Percentiles rank a stretch among this genome's conserved stretches.
phyloP scores from a whole-genome alignment of 2,329 filamentous ascomycete genomes.

The Colletotrichum echinochloae region DNA sequence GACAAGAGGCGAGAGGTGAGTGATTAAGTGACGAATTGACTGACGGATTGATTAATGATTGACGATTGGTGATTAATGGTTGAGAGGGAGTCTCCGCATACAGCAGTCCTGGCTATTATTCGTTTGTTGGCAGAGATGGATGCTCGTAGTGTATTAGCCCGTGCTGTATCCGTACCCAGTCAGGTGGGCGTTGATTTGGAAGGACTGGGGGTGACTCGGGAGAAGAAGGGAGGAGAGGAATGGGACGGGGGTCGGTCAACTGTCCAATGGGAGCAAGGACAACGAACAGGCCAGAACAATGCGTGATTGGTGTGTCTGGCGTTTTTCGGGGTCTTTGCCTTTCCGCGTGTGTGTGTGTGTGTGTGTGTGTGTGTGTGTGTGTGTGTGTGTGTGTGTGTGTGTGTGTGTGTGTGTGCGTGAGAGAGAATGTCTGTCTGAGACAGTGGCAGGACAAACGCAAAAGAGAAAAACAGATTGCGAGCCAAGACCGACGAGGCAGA shows the following conservation, averaged over 20 bases:
- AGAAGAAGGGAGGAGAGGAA: too few species aligned
- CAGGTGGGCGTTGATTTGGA: slow-evolving; percentile 21
- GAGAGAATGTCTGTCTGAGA: slow-evolving; percentile 5
- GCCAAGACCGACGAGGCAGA: slow-evolving; percentile 2
- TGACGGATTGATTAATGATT: background rate
- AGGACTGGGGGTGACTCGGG: background rate
- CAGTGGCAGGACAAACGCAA: slow-evolving; percentile 7
- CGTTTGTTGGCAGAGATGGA: slow-evolving; percentile 1
- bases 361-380: slow-evolving; percentile 14
- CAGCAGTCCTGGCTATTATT: background rate
- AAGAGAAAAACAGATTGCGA: slow-evolving; percentile 7
- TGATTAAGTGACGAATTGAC: slow-evolving; percentile 15
- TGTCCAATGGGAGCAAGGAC: background rate
- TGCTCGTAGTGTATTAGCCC: slow-evolving; percentile 8
- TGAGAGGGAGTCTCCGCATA: background rate
- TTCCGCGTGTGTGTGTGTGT: slow-evolving; percentile 8
- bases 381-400: slow-evolving; percentile 23
- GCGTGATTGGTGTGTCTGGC: slow-evolving; percentile 34
- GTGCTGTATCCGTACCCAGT: slow-evolving; percentile 17
- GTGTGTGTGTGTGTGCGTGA: slow-evolving; percentile 11
- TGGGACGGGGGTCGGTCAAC: background rate
- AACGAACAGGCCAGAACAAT: slow-evolving; percentile 18
- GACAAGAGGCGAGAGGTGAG: slow-evolving; percentile 10
- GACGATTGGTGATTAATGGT: background rate
- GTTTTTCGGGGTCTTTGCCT: slow-evolving; percentile 25